phyloP scores from a whole-genome alignment of 2,329 filamentous ascomycete species.

The Knoxdaviesia capensis region DNA sequence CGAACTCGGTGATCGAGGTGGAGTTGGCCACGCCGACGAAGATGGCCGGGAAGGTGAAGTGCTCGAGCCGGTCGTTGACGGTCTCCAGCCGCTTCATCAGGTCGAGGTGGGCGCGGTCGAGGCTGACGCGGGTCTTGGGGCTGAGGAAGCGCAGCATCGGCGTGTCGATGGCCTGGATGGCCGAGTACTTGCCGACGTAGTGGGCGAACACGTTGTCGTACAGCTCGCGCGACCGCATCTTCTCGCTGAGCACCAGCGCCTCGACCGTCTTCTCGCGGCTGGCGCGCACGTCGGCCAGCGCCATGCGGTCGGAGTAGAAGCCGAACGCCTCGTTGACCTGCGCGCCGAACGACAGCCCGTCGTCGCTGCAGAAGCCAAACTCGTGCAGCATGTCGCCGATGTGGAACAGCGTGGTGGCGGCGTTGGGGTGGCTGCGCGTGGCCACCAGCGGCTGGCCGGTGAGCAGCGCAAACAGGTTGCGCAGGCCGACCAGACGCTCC shows the following conservation, averaged over 20 bases:
- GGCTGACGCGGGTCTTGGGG: conserved; percentile 49
- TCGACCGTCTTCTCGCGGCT: conserved; percentile 82
- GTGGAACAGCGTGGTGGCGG: conserved; percentile 33
- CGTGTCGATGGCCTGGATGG: conserved; percentile 45
- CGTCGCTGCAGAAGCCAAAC: conserved; percentile 34
- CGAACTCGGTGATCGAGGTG: conserved; percentile 56
- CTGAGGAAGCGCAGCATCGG: conserved; percentile 54
- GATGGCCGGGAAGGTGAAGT: conserved; percentile 80
- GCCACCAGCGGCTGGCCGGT: conserved; percentile 42
- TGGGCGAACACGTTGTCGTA: conserved; percentile 90
- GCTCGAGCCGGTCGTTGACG: conserved; percentile 53
- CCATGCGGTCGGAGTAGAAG: conserved; percentile 58
- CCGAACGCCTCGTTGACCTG: conserved; percentile 45
- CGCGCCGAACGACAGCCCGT: conserved; percentile 38
- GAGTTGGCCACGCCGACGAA: conserved; percentile 80
- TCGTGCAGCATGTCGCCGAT: conserved; percentile 32
- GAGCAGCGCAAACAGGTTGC: conserved; percentile 47
- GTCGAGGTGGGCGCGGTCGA: conserved; percentile 68
- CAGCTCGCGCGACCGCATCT: conserved; percentile 59
- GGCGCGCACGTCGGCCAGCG: conserved; percentile 57
- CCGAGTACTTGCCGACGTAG: conserved; percentile 67
- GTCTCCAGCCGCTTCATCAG: conserved; percentile 51
- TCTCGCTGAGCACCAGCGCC: conserved; percentile 72
- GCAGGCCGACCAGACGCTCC: conserved; percentile 34
- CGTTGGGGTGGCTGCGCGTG: conserved; percentile 28